Base-by-base conservation (phyloP, 2,329 filamentous ascomycete species). In the Colletotrichum sp. region DNA sequence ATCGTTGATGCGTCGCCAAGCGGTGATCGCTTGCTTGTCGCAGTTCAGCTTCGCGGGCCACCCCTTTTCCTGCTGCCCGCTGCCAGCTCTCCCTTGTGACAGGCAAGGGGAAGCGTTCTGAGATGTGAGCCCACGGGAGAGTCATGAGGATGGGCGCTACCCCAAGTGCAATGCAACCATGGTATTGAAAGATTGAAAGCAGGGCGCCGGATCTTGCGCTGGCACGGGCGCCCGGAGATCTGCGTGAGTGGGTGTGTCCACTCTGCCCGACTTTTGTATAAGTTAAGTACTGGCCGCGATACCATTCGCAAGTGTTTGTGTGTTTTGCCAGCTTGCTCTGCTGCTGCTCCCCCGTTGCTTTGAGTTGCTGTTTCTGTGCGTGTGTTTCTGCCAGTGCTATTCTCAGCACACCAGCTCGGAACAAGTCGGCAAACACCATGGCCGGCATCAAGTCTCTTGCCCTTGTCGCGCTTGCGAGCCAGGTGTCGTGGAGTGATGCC, bases 391-490 rank as follows among this genome's bases (percentile, higher is more conserved):
- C 36, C 7, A 48, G 36, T 9, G 43, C 24, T 34, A 9, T 48
- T 14, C 3, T 66, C 36, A 32, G 36, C 63, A 52, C 16, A 24
- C 39, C n/a, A 48, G 24, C 59, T 36, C 30, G 30, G 30, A 39
- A 59, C 55, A 43, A 39, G 61, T 36, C 13, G 21, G n/a, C n/a
- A 43, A 64, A 10, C 21, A 55, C 18, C 64, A 64, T 63, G 30
- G 12, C 72, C 21, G 70, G 48, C 12, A 30, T 64, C 66, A 76
- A 74, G 55, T 63, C 39, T 57, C 36, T 76, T 16, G 9, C 65
- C 43, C 30, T 78, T 34, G 69, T 78, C 10, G 70, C 28, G 13
- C 72, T 78, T n/a, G 70, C 32, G 13, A 69, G 64, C 18, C 57
- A 74, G 14, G 61, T 70, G 32, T 68, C 67, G 12, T 69, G 55